Evolutionary conservation across 2,329 filamentous ascomycete species (phyloP).

Genomic region (Alternaria sp.): DNA sequence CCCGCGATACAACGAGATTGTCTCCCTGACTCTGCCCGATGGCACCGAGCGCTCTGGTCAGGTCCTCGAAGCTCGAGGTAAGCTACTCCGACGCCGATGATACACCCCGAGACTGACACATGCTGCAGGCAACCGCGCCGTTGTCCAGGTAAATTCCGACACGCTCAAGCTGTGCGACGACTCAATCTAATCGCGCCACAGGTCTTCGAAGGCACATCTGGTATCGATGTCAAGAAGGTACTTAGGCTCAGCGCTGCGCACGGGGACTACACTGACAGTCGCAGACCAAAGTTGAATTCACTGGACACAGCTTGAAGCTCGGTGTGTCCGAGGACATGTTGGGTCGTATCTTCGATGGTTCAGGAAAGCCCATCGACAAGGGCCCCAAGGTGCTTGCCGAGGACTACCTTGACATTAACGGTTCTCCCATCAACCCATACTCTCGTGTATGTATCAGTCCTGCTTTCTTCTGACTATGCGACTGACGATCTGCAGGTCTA

Average conservation of each 20-base stretch:
- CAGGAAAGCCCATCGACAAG: slow-evolving; percentile 97
- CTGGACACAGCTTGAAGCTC: slow-evolving; percentile 95
- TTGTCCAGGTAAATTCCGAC: slow-evolving; percentile 78
- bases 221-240: slow-evolving; percentile 97
- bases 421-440: slow-evolving; percentile 97
- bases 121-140: slow-evolving; percentile 80
- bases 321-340: slow-evolving; percentile 99
- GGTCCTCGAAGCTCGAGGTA: slow-evolving; percentile 97
- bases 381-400: slow-evolving; percentile 97
- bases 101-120: slow-evolving; percentile 25
- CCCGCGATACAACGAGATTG: slow-evolving; percentile 97
- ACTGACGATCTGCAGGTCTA: slow-evolving; percentile 73
- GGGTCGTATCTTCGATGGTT: slow-evolving; percentile 98
- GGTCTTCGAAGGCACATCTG: slow-evolving; percentile 97
- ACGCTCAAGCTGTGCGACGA: not conserved
- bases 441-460: slow-evolving; percentile 75
- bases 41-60: slow-evolving; percentile 93
- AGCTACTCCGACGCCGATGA: slow-evolving; percentile 28
- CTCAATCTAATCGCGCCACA: slow-evolving; percentile 55
- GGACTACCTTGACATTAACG: slow-evolving; percentile 99
- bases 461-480: slow-evolving; percentile 22
- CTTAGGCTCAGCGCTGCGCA: slow-evolving; percentile 16
- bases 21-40: slow-evolving; percentile 94
- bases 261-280: slow-evolving; percentile 33
- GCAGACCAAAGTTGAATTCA: slow-evolving; percentile 97